Evolutionary conservation across 2,329 filamentous ascomycete genomes (phyloP).

Genomic region (Aspergillus novofumigatus): DNA sequence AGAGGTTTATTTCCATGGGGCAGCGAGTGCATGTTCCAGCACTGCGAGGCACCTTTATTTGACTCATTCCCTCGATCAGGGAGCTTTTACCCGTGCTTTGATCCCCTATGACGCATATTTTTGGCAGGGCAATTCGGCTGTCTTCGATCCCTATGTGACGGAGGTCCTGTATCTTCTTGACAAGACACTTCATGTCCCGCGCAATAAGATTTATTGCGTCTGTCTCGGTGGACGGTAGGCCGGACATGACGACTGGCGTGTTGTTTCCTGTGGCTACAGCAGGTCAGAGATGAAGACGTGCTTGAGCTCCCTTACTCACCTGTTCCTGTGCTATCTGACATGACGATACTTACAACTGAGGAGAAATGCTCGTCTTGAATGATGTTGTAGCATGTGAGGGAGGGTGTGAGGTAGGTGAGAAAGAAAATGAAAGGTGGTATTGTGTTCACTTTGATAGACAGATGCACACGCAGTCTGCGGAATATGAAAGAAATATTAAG

Average conservation of each 20-base stretch:
- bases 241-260: constrained; percentile 1
- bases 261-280: not conserved
- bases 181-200: constrained; percentile 33
- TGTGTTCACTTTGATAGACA: too few species aligned
- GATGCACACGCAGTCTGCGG: too few species aligned
- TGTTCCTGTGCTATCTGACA: not conserved
- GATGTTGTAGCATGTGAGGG: not conserved
- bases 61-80: constrained; percentile 57
- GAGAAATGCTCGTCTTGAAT: not conserved
- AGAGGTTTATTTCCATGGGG: constrained; percentile 73
- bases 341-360: not conserved
- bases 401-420: not conserved
- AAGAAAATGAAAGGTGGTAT: not conserved
- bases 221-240: not conserved
- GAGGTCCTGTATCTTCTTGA: constrained; percentile 52
- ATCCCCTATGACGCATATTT: constrained; percentile 78
- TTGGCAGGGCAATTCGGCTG: constrained; percentile 63
- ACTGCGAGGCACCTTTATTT: constrained; percentile 67
- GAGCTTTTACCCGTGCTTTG: constrained; percentile 81
- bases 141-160: constrained; percentile 69
- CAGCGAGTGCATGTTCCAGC: constrained; percentile 75
- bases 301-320: not conserved
- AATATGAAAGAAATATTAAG: not conserved
- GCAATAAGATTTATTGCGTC: constrained; percentile 27
- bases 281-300: not conserved